Evolutionary conservation across 129 eudicot species (phyloP).

Genomic region (Mikania micrantha): DNA sequence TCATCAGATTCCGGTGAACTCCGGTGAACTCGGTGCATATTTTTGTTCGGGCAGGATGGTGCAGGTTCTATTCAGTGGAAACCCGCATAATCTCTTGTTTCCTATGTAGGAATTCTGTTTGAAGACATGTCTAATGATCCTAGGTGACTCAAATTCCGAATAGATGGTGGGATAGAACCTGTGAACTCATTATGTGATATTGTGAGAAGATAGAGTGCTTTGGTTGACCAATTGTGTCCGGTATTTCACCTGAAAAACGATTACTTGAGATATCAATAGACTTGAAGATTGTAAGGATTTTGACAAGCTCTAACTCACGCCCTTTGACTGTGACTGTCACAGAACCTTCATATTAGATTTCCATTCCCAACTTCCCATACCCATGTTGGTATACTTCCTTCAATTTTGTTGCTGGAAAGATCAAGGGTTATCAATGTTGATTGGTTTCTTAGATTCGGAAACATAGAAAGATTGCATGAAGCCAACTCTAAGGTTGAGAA

Average conservation of each 20-base stretch:
- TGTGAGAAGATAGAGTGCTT: conserved; percentile 34
- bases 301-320: conserved; percentile 1
- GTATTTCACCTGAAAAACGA: conserved; percentile 40
- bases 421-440: conserved; percentile 25
- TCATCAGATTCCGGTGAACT: conserved; percentile 27
- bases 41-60: background rate
- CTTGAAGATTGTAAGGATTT: conserved; percentile 42
- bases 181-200: conserved; percentile 42
- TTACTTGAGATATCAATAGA: conserved; percentile 51
- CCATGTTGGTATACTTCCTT: conserved; percentile 59
- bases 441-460: conserved; percentile 45
- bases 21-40: background rate
- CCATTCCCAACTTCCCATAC: conserved; percentile 35
- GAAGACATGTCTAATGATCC: conserved; percentile 57
- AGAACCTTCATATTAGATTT: conserved; percentile 31
- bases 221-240: conserved; percentile 36
- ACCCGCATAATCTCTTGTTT: conserved; percentile 51
- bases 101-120: conserved; percentile 43
- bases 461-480: conserved; percentile 35
- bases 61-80: conserved; percentile 33
- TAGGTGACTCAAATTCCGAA: conserved; percentile 36
- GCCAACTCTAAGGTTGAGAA: conserved; percentile 34
- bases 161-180: conserved; percentile 39
- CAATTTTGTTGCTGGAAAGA: conserved; percentile 55
- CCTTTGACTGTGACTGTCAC: conserved; percentile 18